These are phyloP conservation scores for Podospora anserina DNA, from an alignment of 495 filamentous ascomycete genomes.

Conservation along the genomic window DNA sequence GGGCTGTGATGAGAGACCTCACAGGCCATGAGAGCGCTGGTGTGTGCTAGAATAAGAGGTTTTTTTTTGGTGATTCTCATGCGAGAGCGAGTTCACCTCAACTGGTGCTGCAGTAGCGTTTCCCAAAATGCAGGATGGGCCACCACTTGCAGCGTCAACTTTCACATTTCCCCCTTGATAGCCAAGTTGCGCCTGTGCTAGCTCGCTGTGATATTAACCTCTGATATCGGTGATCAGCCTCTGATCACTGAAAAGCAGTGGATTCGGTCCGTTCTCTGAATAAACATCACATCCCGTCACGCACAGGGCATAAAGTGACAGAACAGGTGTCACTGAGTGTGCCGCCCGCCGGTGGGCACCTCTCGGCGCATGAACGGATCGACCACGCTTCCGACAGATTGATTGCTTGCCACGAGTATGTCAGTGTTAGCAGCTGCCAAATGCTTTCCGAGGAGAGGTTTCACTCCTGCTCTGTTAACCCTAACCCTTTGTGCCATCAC, in stretches of 20 bases:
- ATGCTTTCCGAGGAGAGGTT: not conserved
- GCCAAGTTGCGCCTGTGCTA: not conserved
- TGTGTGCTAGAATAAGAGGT: not conserved
- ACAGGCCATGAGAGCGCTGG: not conserved
- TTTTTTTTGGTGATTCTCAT: not conserved
- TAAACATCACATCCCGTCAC: conserved; percentile 11
- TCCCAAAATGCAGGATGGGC: not conserved
- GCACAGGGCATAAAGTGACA: not conserved
- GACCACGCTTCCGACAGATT: conserved; percentile 1
- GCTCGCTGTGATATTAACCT: not conserved
- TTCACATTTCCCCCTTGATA: conserved; percentile 1
- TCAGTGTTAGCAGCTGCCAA: too few species aligned
- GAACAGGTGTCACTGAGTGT: not conserved
- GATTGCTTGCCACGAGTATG: not conserved
- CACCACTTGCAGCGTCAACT: not conserved
- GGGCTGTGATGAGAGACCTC: not conserved
- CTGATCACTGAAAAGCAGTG: not conserved
- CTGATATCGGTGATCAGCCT: not conserved
- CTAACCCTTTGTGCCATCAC: too few species aligned
- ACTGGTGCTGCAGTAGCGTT: conserved; percentile 7
- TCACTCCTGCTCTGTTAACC: not conserved
- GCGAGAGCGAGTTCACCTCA: not conserved
- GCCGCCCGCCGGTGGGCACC: not conserved
- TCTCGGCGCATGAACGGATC: conserved; percentile 6
- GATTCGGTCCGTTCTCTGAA: conserved; percentile 10